Base-by-base conservation (phyloP, 2,329 filamentous ascomycete genomes). In the Didymella pinodella region DNA sequence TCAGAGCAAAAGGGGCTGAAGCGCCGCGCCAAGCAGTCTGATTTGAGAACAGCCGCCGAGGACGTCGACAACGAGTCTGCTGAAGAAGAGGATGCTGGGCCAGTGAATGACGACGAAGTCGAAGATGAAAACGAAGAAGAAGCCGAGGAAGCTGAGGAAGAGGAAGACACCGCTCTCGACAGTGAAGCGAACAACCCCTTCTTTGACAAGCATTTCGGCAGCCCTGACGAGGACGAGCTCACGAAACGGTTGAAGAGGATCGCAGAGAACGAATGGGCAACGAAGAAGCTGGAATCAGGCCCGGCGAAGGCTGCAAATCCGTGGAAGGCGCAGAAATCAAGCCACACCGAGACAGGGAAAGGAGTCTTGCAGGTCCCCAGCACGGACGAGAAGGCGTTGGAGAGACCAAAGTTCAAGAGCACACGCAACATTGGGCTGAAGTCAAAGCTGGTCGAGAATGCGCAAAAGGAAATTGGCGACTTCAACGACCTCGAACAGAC, bases 191-290 rank as follows among this genome's bases (percentile, higher is more conserved):
- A 78, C 46, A 77, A 80, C 48, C 70, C 54, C 6, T 90, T 92
- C 0, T 97, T 96, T 70, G 90, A 95, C 63, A 79, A 81, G 7
- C 94, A 97, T 77, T 96, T 96, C 73, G 86, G 87, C 32, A 83
- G 83, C 41, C 86, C 88, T 0, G 85, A 93, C 45, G 85, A 90
- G 48, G 81, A 83, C 6, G 77, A 84, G 41, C 78, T 92, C 7
- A 79, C 83, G 1, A 78, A 79, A 65, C 85, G 78, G 34, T 70
- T 86, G 34, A 77, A 83, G 58, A 76, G 79, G 20, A 78, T 82
- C 29, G 71, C 78, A 7, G 72, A 78, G 11, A 82, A 81, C 44
- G 77, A 82, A 61, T 87, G 84, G 85, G 72, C 72, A 7, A 75
- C 72, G 11, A 74, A 75, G 29, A 83, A 79, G 59, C 74, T 72